Conservation (phyloP, 495 filamentous ascomycete genomes). For the Neurospora terricola region DNA sequence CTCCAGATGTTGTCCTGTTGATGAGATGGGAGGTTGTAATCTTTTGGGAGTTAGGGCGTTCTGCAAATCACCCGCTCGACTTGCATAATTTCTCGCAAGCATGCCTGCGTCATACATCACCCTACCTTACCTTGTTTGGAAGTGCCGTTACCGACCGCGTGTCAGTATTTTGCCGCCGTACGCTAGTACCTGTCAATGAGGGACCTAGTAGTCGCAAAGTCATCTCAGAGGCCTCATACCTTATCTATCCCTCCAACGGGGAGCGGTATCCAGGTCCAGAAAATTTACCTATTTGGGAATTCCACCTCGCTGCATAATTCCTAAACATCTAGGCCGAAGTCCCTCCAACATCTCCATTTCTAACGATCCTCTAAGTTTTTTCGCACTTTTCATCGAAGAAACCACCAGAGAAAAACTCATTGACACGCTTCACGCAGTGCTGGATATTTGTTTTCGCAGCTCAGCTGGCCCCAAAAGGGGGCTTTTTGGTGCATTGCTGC, state of each 20-base stretch:
- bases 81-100: background rate
- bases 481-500: too few species aligned
- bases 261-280: too few species aligned
- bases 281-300: too few species aligned
- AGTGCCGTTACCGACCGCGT: background rate
- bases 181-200: background rate
- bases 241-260: background rate
- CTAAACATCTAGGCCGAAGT: too few species aligned
- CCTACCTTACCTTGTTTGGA: background rate
- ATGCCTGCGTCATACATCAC: background rate
- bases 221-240: background rate
- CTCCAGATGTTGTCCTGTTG: background rate
- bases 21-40: background rate
- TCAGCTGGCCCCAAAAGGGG: too few species aligned
- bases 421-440: too few species aligned
- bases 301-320: too few species aligned
- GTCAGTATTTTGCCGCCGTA: background rate
- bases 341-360: too few species aligned
- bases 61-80: background rate
- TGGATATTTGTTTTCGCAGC: too few species aligned
- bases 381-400: too few species aligned
- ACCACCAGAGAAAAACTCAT: too few species aligned
- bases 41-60: background rate
- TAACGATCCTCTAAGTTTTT: too few species aligned
- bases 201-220: background rate